These are phyloP conservation scores for Camelina laxa DNA, from an alignment of 345 rosid species.

Conservation along the genomic window DNA sequence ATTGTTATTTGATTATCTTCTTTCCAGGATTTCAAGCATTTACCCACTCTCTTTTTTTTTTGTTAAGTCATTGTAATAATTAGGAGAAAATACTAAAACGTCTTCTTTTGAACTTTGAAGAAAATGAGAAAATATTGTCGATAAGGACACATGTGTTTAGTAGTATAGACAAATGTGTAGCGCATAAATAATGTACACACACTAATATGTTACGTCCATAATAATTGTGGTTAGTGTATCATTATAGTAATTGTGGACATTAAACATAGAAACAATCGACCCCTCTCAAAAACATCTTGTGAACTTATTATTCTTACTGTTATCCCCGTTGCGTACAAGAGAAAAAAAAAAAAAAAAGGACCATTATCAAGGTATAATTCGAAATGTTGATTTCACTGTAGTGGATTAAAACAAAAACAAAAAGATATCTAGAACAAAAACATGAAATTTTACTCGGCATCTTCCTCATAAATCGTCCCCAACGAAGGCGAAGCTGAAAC, in stretches of 20 bases:
- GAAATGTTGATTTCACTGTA: not conserved
- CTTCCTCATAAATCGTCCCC: slow-evolving; percentile 28
- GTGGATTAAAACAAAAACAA: not conserved
- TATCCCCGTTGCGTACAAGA: not conserved
- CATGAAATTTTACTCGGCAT: not conserved
- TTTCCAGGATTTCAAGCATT: too few species aligned
- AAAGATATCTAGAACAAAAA: too few species aligned
- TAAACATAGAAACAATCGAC: too few species aligned
- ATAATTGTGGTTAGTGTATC: not conserved
- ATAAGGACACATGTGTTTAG: too few species aligned
- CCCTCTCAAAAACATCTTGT: not conserved
- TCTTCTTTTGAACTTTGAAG: too few species aligned
- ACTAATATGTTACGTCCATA: not conserved
- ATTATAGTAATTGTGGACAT: not conserved
- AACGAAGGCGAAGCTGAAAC: slow-evolving; percentile 32
- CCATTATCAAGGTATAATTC: not conserved
- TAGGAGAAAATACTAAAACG: too few species aligned
- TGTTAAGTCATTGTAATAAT: too few species aligned
- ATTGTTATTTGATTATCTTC: too few species aligned
- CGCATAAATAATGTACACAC: too few species aligned
- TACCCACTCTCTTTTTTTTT: too few species aligned
- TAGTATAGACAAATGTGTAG: too few species aligned
- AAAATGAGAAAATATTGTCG: too few species aligned
- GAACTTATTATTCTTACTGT: not conserved
- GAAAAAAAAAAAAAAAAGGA: not conserved